A percentile compares a stretch with the other conserved stretches of the same genome.
Conservation (phyloP, 2,329 filamentous ascomycete species). For the Didymella exigua region DNA sequence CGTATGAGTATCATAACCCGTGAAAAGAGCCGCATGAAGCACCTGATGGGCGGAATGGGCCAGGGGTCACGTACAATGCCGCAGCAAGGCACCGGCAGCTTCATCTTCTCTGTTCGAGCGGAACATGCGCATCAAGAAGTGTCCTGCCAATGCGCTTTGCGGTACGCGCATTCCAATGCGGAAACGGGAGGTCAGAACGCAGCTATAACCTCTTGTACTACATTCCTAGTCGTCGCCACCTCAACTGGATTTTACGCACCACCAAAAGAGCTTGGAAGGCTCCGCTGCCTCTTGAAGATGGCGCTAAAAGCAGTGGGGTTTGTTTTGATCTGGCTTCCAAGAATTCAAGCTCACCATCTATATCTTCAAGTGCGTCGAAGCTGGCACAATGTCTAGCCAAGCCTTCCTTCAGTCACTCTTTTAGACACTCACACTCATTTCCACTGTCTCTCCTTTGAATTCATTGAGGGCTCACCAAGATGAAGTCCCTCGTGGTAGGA, state of each 20-base stretch:
- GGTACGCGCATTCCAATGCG: constrained; percentile 5
- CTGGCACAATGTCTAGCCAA: constrained; percentile 20
- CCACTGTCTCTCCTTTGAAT: constrained; percentile 11
- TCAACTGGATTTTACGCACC: background rate
- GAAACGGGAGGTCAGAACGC: constrained; percentile 11
- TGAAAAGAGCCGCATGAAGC: constrained; percentile 6
- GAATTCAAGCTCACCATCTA: constrained; percentile 11
- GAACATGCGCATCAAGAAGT: background rate
- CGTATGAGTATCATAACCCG: background rate
- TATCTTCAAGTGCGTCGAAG: constrained; percentile 10
- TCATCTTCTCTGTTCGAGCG: background rate
- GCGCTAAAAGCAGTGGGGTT: background rate
- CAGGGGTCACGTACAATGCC: background rate
- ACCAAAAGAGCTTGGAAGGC: constrained; percentile 1
- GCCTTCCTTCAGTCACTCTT: constrained; percentile 18
- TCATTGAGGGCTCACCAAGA: constrained; percentile 4
- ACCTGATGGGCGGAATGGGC: constrained; percentile 10
- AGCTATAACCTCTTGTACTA: constrained; percentile 5
- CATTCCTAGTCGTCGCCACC: constrained; percentile 8
- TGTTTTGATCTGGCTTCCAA: constrained; percentile 17
- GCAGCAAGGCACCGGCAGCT: constrained; percentile 4
- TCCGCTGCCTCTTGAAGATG: background rate
- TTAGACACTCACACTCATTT: constrained; percentile 15
- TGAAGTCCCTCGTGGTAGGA: constrained; percentile 17
- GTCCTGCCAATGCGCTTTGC: background rate